Evolutionary conservation across 2,329 filamentous ascomycete genomes (phyloP), one percentile per base, ranked within the genome.

Genomic region (Basipetospora sp.): DNA sequence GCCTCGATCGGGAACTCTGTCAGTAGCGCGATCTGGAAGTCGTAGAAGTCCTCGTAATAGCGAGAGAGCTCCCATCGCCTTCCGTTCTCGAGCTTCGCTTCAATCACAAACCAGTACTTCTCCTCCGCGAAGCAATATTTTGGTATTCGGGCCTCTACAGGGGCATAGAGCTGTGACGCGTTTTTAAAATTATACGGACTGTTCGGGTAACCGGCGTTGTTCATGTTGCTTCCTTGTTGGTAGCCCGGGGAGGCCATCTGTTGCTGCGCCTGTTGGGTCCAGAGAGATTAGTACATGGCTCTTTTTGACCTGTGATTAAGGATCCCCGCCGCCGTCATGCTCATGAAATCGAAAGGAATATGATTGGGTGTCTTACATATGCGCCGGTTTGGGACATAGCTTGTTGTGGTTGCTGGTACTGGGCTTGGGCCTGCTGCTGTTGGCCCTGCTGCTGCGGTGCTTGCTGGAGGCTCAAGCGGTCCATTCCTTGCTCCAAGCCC

Each of bases 81-180:
- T 34, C 86, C 87, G 53, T 96, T 87, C 52, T 94, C 85, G 57
- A 96, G 74, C 49, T 79, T 71, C 17, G 83, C 85, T 56, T 94
- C 87, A 42, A 98, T 88, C 39, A 94, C 83, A 52, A 96, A 98
- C 85, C 90, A 96, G 59, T 96, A 96, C 56, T 94, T 94, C 48
- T 94, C 87, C 53, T 96, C 88, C 42, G 86, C 85, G 52, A 92
- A 96, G 56, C 85, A 93, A 61, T 94, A 96, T 43, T 85, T 73
- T 13, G 88, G 87, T 48, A 96, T 93, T 37, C 76, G 80, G 10
- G 88, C 90, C 40, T 76, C 74, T 34, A 92, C 63, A 0, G 90
- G 88, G 2, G 86, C 80, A 46, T 77, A 74, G 6, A 85, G 61
- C 42, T 76, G 67, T 3, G 69, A 65, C 9, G 54, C 53, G 5